phyloP scores from a whole-genome alignment of 108 stramenopile genomes.

The Aurantiochytrium sp. region DNA sequence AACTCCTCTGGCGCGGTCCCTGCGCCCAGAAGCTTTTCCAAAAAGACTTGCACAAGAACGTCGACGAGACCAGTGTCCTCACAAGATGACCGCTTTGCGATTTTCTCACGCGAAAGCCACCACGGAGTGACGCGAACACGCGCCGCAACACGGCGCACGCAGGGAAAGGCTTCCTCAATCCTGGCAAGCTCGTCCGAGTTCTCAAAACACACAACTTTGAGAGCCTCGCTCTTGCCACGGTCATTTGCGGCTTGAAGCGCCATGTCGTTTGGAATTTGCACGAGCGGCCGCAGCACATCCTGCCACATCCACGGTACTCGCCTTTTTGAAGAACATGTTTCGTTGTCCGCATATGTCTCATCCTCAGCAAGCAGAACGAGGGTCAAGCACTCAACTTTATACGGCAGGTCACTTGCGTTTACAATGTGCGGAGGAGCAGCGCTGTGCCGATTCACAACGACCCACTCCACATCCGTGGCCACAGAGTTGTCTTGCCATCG shows the following conservation, averaged over 20 bases:
- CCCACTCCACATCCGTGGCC: background rate
- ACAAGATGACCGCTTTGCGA: background rate
- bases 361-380: background rate
- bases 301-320: too few relatives aligned
- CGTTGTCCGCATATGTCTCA: too few relatives aligned
- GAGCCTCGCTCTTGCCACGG: background rate
- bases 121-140: background rate
- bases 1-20: background rate
- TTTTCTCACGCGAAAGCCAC: background rate
- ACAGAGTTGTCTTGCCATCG: background rate
- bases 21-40: background rate
- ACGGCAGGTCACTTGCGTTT: background rate
- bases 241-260: background rate
- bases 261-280: background rate
- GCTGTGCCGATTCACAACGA: background rate
- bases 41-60: background rate
- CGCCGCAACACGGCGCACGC: background rate
- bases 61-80: background rate
- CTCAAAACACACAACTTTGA: background rate
- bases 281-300: background rate
- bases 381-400: background rate
- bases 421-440: background rate
- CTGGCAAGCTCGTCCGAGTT: background rate
- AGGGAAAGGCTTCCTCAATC: background rate
- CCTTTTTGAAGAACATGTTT: too few relatives aligned